Evolutionary conservation across 2,329 filamentous ascomycete species (phyloP).

Genomic region (Tolypocladium nubicola): DNA sequence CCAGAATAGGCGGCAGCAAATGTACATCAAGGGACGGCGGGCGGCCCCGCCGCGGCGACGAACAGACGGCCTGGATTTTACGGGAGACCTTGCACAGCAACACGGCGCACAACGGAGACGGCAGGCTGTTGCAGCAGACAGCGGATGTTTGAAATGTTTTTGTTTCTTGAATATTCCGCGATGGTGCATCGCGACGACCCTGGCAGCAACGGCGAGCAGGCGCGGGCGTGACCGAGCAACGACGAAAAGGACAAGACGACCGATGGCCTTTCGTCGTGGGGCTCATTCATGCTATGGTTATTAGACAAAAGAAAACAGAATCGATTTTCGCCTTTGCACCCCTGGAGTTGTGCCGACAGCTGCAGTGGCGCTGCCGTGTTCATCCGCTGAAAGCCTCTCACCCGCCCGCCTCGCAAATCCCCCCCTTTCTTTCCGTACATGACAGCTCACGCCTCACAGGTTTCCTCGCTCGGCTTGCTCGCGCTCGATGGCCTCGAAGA

Average conservation of each 20-base stretch:
- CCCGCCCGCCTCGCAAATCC: background rate
- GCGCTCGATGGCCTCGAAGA: constrained; percentile 92
- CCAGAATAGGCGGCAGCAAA: background rate
- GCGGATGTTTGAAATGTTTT: background rate
- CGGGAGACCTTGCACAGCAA: background rate
- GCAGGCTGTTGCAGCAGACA: background rate
- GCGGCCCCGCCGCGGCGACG: background rate
- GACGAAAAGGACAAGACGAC: background rate
- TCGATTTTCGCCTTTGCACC: background rate
- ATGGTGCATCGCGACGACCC: background rate
- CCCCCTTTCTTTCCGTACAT: background rate
- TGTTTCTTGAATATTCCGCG: background rate
- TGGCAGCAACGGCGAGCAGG: background rate
- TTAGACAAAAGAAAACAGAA: constrained; percentile 5
- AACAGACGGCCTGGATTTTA: background rate
- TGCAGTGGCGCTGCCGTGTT: background rate
- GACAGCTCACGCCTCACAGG: constrained; percentile 33
- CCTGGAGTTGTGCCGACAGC: background rate
- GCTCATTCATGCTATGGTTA: constrained; percentile 2
- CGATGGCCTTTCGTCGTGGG: constrained; percentile 1
- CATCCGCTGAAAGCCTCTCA: background rate
- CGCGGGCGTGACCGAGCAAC: background rate
- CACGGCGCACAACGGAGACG: background rate
- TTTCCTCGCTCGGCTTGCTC: constrained; percentile 85
- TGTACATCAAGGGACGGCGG: background rate